Evolutionary conservation across 257 asterid genomes (phyloP).

Genomic region (Lantana camara): DNA sequence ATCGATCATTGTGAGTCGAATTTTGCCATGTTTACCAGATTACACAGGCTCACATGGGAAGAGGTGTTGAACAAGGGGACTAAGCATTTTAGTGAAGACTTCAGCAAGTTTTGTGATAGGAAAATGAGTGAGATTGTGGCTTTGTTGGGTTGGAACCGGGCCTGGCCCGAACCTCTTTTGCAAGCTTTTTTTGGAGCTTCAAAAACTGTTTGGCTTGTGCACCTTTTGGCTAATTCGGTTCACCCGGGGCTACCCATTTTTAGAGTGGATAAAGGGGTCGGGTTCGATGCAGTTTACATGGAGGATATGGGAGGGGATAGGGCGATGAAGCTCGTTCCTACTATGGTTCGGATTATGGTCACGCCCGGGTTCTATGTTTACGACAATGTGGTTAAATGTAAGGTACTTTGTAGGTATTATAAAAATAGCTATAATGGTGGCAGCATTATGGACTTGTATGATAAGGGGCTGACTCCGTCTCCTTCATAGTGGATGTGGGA

Average conservation of each 20-base stretch:
- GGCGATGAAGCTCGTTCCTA: slow-evolving; percentile 65
- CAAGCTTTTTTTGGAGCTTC: slow-evolving; percentile 93
- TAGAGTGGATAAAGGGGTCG: slow-evolving; percentile 70
- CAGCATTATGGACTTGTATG: slow-evolving; percentile 29
- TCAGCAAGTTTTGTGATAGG: slow-evolving; percentile 89
- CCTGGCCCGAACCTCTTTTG: slow-evolving; percentile 93
- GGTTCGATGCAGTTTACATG: slow-evolving; percentile 87
- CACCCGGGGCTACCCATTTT: slow-evolving; percentile 82
- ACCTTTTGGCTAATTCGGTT: slow-evolving; percentile 83
- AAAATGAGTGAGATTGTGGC: slow-evolving; percentile 96
- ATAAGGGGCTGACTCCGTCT: slow-evolving; percentile 54
- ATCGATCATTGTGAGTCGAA: slow-evolving; percentile 75
- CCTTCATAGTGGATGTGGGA: slow-evolving; percentile 36
- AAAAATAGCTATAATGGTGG: slow-evolving; percentile 35
- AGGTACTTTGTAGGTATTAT: slow-evolving; percentile 84
- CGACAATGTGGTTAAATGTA: slow-evolving; percentile 93
- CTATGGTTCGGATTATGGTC: slow-evolving; percentile 82
- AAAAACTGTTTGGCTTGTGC: slow-evolving; percentile 88
- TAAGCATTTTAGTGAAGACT: slow-evolving; percentile 78
- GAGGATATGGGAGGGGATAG: slow-evolving; percentile 90
- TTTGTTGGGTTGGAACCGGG: slow-evolving; percentile 88
- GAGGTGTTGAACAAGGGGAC: slow-evolving; percentile 86
- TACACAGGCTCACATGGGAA: slow-evolving; percentile 84
- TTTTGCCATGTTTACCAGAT: slow-evolving; percentile 55
- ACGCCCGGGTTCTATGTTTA: slow-evolving; percentile 93